These are phyloP conservation scores for Phaeophleospora eucalypticola DNA, from an alignment of 2,329 filamentous ascomycete species.

Conservation along the genomic window DNA sequence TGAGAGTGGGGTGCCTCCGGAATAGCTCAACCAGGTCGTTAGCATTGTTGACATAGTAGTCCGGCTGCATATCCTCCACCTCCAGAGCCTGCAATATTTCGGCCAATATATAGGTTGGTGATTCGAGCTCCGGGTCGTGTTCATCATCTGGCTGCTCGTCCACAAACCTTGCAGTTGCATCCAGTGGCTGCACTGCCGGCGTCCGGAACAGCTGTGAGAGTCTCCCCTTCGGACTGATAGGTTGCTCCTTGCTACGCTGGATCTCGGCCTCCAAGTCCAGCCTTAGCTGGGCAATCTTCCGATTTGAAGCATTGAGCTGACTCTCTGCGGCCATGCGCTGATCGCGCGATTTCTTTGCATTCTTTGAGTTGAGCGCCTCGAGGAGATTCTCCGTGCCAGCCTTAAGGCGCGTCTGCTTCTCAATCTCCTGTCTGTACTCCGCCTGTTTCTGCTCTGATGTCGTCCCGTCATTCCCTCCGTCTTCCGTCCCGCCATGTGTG, in stretches of 20 bases:
- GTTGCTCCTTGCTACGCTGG: conserved; percentile 52
- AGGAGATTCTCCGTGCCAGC: conserved; percentile 96
- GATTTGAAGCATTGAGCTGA: conserved; percentile 84
- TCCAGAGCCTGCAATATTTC: conserved; percentile 90
- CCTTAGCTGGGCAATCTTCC: conserved; percentile 59
- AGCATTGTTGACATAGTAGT: conserved; percentile 91
- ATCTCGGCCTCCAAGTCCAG: conserved; percentile 58
- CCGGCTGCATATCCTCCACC: conserved; percentile 77
- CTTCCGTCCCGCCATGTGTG: conserved; percentile 48
- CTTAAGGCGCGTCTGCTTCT: conserved; percentile 96
- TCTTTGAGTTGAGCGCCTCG: conserved; percentile 89
- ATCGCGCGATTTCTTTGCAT: conserved; percentile 87
- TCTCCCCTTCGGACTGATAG: conserved; percentile 41
- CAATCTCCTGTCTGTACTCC: conserved; percentile 75
- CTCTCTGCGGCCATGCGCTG: conserved; percentile 59
- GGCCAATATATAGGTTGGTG: conserved; percentile 83
- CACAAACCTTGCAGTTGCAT: conserved; percentile 36
- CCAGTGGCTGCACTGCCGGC: conserved; percentile 52
- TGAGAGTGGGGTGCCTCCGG: conserved; percentile 84
- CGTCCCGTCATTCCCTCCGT: conserved; percentile 55
- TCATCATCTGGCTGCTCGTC: conserved; percentile 53
- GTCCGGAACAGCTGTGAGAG: conserved; percentile 56
- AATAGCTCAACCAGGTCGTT: conserved; percentile 96
- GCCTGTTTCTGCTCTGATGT: conserved; percentile 70
- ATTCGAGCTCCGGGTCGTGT: conserved; percentile 68